phyloP scores from a whole-genome alignment of 202 grass and related monocot species.

The Thinopyrum obtusiflorum region DNA sequence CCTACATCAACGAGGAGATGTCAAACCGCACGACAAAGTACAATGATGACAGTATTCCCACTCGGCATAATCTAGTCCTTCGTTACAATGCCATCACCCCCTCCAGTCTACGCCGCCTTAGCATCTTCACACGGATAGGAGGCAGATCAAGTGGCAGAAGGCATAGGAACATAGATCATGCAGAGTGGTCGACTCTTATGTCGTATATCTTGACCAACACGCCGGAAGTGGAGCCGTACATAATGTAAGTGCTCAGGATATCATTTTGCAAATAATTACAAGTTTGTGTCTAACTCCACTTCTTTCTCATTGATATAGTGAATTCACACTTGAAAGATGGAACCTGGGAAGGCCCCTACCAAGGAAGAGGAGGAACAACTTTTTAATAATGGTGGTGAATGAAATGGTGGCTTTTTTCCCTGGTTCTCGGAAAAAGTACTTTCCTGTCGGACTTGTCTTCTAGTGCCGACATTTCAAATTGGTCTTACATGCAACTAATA shows the following conservation, averaged over 20 bases:
- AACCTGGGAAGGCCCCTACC: not conserved
- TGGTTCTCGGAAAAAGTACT: too few species aligned
- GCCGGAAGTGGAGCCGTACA: too few species aligned
- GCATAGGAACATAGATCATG: too few species aligned
- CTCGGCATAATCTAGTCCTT: not conserved
- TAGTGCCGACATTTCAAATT: too few species aligned
- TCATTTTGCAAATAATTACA: not conserved
- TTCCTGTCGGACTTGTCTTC: too few species aligned
- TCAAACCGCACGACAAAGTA: not conserved
- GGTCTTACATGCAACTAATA: too few species aligned
- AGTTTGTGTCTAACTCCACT: not conserved
- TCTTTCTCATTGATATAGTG: not conserved
- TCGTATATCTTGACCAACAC: too few species aligned
- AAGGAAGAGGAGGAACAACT: not conserved
- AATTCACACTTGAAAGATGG: not conserved
- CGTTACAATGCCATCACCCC: not conserved
- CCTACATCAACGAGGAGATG: not conserved
- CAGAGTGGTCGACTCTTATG: too few species aligned
- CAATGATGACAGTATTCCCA: not conserved
- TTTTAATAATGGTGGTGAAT: not conserved
- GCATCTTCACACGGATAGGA: too few species aligned
- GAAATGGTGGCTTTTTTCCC: not conserved
- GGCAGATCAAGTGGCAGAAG: too few species aligned
- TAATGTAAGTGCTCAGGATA: not conserved
- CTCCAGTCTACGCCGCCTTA: too few species aligned